A percentile compares a stretch with the other conserved stretches of the same genome.
phyloP scores from a whole-genome alignment of 164 flowering plant genomes.

The Piper betle region DNA sequence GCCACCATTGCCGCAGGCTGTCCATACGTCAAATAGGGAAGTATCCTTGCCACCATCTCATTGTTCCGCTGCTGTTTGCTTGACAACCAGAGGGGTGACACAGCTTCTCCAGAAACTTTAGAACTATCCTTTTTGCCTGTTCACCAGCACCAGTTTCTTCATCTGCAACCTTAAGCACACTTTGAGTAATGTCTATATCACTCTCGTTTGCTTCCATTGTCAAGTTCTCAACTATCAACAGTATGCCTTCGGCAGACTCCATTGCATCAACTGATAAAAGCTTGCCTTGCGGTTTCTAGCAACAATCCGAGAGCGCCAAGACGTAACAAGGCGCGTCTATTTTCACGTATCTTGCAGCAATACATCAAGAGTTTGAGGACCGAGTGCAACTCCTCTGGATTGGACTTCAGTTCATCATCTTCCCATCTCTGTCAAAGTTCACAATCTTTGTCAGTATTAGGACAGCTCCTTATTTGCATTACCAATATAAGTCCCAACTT shows the following conservation, averaged over 20 bases:
- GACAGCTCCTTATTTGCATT: neutral
- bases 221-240: slow-evolving; percentile 85
- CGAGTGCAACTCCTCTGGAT: slow-evolving; percentile 78
- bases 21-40: slow-evolving; percentile 95
- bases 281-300: slow-evolving; percentile 95
- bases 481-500: too few species aligned
- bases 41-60: slow-evolving; percentile 98
- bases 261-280: slow-evolving; percentile 96
- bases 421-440: slow-evolving; percentile 41
- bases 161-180: slow-evolving; percentile 60
- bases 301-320: slow-evolving; percentile 80
- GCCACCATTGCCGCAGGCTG: slow-evolving; percentile 99
- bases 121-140: slow-evolving; percentile 94
- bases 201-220: slow-evolving; percentile 95
- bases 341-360: slow-evolving; percentile 96
- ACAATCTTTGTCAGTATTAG: neutral
- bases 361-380: slow-evolving; percentile 88
- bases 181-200: slow-evolving; percentile 64
- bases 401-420: slow-evolving; percentile 76
- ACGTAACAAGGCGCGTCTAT: slow-evolving; percentile 63
- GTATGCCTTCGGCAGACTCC: slow-evolving; percentile 99
- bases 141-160: slow-evolving; percentile 82
- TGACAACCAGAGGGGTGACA: slow-evolving; percentile 70
- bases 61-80: slow-evolving; percentile 95
- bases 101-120: slow-evolving; percentile 87